A percentile compares a stretch with the other conserved stretches of the same genome.
phyloP scores from a whole-genome alignment of 2,329 filamentous ascomycete genomes.

The Ilyonectria robusta region DNA sequence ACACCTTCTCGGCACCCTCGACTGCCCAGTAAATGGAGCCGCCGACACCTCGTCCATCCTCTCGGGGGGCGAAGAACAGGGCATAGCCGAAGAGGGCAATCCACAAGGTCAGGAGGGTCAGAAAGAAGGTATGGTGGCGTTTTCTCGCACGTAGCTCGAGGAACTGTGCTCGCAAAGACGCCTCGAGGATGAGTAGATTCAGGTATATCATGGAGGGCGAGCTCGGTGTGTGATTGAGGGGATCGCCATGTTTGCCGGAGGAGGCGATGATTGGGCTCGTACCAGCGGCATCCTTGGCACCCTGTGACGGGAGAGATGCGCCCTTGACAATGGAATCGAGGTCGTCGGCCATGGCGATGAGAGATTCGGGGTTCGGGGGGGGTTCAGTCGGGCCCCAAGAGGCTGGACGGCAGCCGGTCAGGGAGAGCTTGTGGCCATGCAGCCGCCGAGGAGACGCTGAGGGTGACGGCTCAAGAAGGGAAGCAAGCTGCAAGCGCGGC shows the following conservation, averaged over 20 bases:
- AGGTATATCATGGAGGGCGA: slow-evolving; percentile 97
- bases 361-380: background rate
- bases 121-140: slow-evolving; percentile 93
- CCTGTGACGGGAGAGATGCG: slow-evolving; percentile 76
- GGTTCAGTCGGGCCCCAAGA: slow-evolving; percentile 24
- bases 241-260: slow-evolving; percentile 71
- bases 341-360: slow-evolving; percentile 69
- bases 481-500: slow-evolving; percentile 8
- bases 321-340: slow-evolving; percentile 96
- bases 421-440: slow-evolving; percentile 42
- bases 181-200: slow-evolving; percentile 96
- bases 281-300: slow-evolving; percentile 56
- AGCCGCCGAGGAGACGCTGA: slow-evolving; percentile 10
- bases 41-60: slow-evolving; percentile 91
- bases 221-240: slow-evolving; percentile 85
- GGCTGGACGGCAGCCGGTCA: slow-evolving; percentile 45
- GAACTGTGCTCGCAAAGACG: slow-evolving; percentile 92
- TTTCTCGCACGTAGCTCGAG: slow-evolving; percentile 89
- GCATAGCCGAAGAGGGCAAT: slow-evolving; percentile 88
- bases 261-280: slow-evolving; percentile 61
- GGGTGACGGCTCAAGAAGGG: slow-evolving; percentile 15
- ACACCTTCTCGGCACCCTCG: slow-evolving; percentile 90
- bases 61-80: slow-evolving; percentile 93
- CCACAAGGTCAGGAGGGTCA: slow-evolving; percentile 85
- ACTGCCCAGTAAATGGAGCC: slow-evolving; percentile 97